Evolutionary conservation across 1,284 basidiomycete genomes (phyloP).

Genomic region (Cryptococcus amylolentus): DNA sequence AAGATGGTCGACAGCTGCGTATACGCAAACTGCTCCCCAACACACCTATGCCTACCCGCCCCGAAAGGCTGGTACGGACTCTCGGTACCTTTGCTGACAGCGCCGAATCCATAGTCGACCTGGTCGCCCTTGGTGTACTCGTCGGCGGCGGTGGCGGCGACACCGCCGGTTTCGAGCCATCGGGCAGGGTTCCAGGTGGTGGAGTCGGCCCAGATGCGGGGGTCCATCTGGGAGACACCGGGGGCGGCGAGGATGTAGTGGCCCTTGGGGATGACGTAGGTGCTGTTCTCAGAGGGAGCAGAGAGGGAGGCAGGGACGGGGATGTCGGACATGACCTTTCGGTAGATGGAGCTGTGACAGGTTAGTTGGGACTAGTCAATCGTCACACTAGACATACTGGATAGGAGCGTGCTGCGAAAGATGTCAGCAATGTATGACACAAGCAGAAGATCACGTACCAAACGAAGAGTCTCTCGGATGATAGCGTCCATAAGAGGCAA

Average conservation of each 20-base stretch:
- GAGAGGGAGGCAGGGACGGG: slow-evolving; percentile 76
- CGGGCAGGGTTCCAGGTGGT: slow-evolving; percentile 72
- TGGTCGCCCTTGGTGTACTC: slow-evolving; percentile 73
- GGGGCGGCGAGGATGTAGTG: slow-evolving; percentile 89
- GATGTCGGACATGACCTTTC: slow-evolving; percentile 81
- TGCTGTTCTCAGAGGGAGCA: slow-evolving; percentile 64
- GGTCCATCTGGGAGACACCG: slow-evolving; percentile 84
- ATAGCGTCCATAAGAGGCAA: slow-evolving; percentile 82
- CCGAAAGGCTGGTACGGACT: slow-evolving; percentile 94
- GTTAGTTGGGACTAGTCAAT: neutral
- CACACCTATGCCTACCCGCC: slow-evolving; percentile 76
- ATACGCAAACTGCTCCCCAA: slow-evolving; percentile 74
- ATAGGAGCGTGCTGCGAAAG: slow-evolving; percentile 71
- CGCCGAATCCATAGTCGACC: slow-evolving; percentile 93
- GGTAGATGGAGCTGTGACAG: slow-evolving; percentile 55
- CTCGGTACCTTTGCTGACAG: slow-evolving; percentile 86
- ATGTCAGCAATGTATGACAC: neutral
- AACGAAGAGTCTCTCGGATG: slow-evolving; percentile 87
- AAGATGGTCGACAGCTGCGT: slow-evolving; percentile 86
- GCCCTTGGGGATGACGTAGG: slow-evolving; percentile 86
- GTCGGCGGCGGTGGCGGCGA: slow-evolving; percentile 70
- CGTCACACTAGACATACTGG: slow-evolving; percentile 61
- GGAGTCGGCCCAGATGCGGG: slow-evolving; percentile 73
- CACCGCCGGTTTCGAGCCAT: slow-evolving; percentile 77
- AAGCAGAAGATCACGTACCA: slow-evolving; percentile 44